phyloP scores from a whole-genome alignment of 2,329 filamentous ascomycete genomes.

The Leptographium procerum region DNA sequence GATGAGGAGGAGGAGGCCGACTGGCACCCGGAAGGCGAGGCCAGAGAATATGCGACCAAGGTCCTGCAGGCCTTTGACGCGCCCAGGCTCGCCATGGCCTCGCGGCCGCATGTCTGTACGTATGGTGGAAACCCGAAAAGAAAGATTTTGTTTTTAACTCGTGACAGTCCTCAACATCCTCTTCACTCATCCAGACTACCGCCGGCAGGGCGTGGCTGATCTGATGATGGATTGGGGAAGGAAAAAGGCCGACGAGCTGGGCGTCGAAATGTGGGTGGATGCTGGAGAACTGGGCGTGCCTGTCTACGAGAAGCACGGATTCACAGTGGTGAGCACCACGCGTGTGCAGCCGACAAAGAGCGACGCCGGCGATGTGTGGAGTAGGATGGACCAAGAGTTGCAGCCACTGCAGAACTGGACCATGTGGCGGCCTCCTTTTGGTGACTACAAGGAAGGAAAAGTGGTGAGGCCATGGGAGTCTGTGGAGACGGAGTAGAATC shows the following conservation, averaged over 20 bases:
- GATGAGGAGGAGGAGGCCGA: background rate
- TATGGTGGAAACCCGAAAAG: no score
- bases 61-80: background rate
- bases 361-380: background rate
- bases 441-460: background rate
- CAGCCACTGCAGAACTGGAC: background rate
- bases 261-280: background rate
- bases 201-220: background rate
- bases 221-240: background rate
- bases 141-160: no score
- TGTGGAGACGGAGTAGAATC: background rate
- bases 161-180: slow-evolving; percentile 3
- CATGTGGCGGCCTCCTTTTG: background rate
- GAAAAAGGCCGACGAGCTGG: background rate
- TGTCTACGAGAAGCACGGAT: slow-evolving; percentile 1
- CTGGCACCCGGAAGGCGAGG: background rate
- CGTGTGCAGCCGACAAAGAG: background rate
- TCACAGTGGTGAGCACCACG: background rate
- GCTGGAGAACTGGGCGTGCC: background rate
- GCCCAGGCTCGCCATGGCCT: background rate
- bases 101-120: background rate
- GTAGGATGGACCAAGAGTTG: background rate
- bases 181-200: slow-evolving; percentile 1
- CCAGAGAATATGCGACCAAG: background rate
- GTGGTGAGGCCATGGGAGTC: background rate